A percentile compares a stretch with the other conserved stretches of the same genome.
phyloP scores from a whole-genome alignment of 352 stramenopile genomes.

The Chrysophaeum taylorii region DNA sequence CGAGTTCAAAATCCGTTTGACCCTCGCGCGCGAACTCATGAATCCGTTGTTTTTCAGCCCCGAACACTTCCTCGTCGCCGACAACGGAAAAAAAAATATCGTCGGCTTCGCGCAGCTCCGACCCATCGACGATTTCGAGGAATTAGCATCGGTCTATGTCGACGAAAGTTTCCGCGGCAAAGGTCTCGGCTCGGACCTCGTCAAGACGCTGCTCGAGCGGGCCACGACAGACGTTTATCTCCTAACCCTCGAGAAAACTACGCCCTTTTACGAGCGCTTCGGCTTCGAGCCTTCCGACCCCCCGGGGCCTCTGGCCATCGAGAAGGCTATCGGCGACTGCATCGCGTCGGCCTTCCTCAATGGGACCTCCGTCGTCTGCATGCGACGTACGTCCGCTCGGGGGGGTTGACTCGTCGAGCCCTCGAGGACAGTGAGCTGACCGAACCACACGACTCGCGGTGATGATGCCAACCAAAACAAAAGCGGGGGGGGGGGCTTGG shows the following conservation, averaged over 20 bases:
- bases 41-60: neutral
- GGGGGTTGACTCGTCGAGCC: too few relatives aligned
- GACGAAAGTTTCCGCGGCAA: neutral
- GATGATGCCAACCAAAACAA: too few relatives aligned
- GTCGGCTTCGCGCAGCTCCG: neutral
- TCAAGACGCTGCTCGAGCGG: neutral
- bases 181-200: neutral
- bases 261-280: neutral
- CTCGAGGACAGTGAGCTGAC: too few relatives aligned
- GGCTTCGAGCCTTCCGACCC: neutral
- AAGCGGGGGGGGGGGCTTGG: too few relatives aligned
- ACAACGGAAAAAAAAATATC: neutral
- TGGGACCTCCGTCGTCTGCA: too few relatives aligned
- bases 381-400: too few relatives aligned
- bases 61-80: neutral
- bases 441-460: too few relatives aligned
- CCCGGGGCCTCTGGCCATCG: too few relatives aligned
- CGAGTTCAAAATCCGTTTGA: neutral
- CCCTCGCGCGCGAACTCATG: neutral
- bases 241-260: neutral
- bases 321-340: too few relatives aligned
- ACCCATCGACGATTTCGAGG: neutral
- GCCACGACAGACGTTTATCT: neutral
- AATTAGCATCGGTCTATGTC: neutral
- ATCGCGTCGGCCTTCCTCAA: too few relatives aligned